Percentiles rank a stretch among this genome's conserved stretches.
Evolutionary conservation across 2,329 filamentous ascomycete genomes (phyloP).

Genomic region (Cladosporium cucumerinum): DNA sequence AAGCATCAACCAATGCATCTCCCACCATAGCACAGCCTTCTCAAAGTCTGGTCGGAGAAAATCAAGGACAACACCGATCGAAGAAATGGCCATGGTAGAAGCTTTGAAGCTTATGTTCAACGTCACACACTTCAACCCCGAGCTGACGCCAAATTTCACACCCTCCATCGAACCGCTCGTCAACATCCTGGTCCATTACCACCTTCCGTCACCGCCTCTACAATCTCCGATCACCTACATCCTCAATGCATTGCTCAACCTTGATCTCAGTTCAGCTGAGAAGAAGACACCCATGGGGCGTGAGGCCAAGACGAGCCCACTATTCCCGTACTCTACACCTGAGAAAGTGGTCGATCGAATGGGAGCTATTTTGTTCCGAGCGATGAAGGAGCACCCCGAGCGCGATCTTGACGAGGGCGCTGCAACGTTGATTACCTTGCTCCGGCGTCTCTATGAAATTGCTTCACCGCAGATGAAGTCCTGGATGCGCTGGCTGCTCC

Average conservation of each 20-base stretch:
- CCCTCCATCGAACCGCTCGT: conserved; percentile 67
- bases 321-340: conserved; percentile 65
- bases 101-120: conserved; percentile 89
- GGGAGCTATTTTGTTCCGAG: conserved; percentile 65
- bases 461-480: conserved; percentile 62
- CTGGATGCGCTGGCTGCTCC: conserved; percentile 62
- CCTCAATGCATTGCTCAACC: conserved; percentile 76
- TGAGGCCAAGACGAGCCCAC: conserved; percentile 44
- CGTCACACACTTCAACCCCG: conserved; percentile 69
- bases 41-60: conserved; percentile 43
- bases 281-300: conserved; percentile 26
- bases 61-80: conserved; percentile 51
- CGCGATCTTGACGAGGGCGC: conserved; percentile 69
- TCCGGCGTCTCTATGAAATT: conserved; percentile 71
- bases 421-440: conserved; percentile 56
- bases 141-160: conserved; percentile 61
- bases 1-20: conserved; percentile 64
- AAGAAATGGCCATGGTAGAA: conserved; percentile 76
- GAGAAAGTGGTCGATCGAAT: conserved; percentile 62
- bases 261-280: conserved; percentile 38
- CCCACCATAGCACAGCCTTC: conserved; percentile 23
- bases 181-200: conserved; percentile 62
- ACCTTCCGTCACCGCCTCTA: conserved; percentile 63
- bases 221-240: conserved; percentile 68
- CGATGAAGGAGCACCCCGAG: conserved; percentile 62